Base-by-base conservation (phyloP, 176 grass and related monocot species). In the Oryza meyeriana region DNA sequence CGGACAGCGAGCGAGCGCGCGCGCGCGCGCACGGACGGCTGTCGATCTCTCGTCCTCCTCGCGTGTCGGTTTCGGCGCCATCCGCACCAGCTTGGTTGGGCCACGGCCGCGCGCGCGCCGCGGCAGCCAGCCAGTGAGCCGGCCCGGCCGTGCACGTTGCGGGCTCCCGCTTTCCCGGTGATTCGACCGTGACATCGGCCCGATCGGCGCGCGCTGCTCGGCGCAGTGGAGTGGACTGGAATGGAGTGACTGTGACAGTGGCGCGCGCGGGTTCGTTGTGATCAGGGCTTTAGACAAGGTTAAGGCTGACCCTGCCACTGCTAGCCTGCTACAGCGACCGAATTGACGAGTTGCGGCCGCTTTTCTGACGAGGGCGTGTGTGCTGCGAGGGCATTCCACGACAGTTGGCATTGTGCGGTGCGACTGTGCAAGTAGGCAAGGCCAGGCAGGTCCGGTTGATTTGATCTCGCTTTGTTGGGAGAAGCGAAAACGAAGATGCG, bases 301-400 rank as follows among this genome's bases (percentile, higher is more conserved):
- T 40, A 10, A 30, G 72, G 79, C 35, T 40, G 67, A 86, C 73
- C 22, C 30, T 26, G 65, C 83, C 71, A 71, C 50, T 44, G 41
- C 39, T 40, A 40, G 14, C 1, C 25, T 36, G 35, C 35, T 81
- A 66, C 14, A 36, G n/a, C 62, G 74, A 76, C n/a, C n/a, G 74
- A 83, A 78, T 35, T 41, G 69, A 64, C 45, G 24, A 33, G 12
- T 1, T 36, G 28, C 66, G 10, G 17, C 81, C 36, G 32, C 86
- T 38, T 68, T 65, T 68, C 61, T 20, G 39, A 68, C 61, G 68
- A n/a, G 18, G 63, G 20, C 52, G 2, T 25, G 35, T 50, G 6
- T 26, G 85, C 13, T n/a, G 41, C 35, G 12, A 68, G 47, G 9
- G 8, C 50, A 42, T 81, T 81, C 87, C 82, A 89, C 82, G 64